Conservation (phyloP, 2,329 filamentous ascomycete species). For the Ustulina deusta region DNA sequence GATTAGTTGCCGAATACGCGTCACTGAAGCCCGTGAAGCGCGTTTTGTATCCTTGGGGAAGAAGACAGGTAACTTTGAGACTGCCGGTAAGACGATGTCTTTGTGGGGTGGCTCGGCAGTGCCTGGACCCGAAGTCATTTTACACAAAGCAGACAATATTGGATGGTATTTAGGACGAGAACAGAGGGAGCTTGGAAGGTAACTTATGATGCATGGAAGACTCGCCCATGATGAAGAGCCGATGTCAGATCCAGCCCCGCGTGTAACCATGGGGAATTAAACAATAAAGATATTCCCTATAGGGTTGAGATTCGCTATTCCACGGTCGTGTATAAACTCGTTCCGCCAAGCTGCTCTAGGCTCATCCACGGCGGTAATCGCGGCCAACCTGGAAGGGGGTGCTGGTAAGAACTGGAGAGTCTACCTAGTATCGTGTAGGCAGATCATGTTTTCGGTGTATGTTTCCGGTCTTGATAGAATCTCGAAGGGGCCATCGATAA, state of each 20-base stretch:
- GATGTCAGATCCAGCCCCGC: conserved; percentile 21
- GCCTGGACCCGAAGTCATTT: not conserved
- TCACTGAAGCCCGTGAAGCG: not conserved
- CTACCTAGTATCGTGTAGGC: not conserved
- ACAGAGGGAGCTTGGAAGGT: too few species aligned
- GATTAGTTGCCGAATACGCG: conserved; percentile 5
- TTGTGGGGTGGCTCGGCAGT: not conserved
- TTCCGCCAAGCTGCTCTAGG: not conserved
- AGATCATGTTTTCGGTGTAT: not conserved
- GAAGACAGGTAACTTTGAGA: not conserved
- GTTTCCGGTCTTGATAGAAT: not conserved
- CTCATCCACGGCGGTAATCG: conserved; percentile 16
- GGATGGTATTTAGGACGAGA: too few species aligned
- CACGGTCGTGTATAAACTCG: not conserved
- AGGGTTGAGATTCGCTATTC: too few species aligned
- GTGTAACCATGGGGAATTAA: conserved; percentile 8
- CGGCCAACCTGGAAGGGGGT: not conserved
- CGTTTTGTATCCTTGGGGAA: not conserved
- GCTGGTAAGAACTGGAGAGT: not conserved
- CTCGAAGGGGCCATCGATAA: not conserved
- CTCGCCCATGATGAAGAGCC: conserved; percentile 6
- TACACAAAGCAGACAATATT: too few species aligned
- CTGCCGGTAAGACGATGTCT: not conserved
- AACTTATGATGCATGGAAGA: not conserved
- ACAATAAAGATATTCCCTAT: not conserved